A percentile compares a stretch with the other conserved stretches of the same genome.
phyloP scores from a whole-genome alignment of 495 filamentous ascomycete species.

The Amniculicola lignicola region DNA sequence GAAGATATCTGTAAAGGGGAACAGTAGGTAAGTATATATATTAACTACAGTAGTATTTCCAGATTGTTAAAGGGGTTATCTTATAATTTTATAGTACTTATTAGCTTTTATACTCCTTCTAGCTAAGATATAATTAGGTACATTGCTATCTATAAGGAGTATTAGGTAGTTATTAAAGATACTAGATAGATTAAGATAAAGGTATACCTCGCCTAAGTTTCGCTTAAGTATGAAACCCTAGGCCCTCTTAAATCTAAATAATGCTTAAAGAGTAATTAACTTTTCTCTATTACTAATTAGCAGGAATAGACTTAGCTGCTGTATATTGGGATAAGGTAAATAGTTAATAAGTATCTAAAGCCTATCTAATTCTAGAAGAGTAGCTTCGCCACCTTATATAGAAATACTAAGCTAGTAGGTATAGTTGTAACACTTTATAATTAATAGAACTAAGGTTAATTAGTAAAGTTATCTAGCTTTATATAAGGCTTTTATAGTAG shows the following conservation, averaged over 20 bases:
- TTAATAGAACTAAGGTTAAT: background rate
- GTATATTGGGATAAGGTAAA: constrained; percentile 14
- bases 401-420: constrained; percentile 32
- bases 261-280: constrained; percentile 26
- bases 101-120: constrained; percentile 11
- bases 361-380: constrained; percentile 30
- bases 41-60: background rate
- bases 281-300: constrained; percentile 27
- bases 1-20: constrained; percentile 17
- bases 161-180: constrained; percentile 30
- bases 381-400: constrained; percentile 16
- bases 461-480: background rate
- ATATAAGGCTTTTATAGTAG: constrained; percentile 1
- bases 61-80: background rate
- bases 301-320: background rate
- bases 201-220: constrained; percentile 23
- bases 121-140: constrained; percentile 15
- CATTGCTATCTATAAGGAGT: constrained; percentile 27
- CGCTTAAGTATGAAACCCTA: constrained; percentile 21
- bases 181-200: constrained; percentile 23
- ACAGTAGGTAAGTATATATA: background rate
- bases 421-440: constrained; percentile 17
- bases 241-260: constrained; percentile 26
- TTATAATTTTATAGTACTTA: constrained; percentile 11
- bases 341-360: constrained; percentile 28